Evolutionary conservation across 2,329 filamentous ascomycete genomes (phyloP).

Genomic region (Davidsoniella australis): DNA sequence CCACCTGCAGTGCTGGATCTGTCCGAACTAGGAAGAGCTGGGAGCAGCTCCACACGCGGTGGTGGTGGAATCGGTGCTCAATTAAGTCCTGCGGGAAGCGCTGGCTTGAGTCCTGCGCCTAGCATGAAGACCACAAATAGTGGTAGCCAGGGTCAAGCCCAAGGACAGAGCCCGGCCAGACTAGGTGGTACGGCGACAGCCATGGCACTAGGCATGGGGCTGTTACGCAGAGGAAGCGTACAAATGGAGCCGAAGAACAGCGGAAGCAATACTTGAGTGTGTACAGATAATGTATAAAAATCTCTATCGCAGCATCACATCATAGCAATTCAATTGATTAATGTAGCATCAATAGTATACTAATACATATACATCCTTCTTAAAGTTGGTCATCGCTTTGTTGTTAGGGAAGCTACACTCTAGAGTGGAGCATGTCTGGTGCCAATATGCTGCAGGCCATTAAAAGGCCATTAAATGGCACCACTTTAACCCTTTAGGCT

Average conservation of each 20-base stretch:
- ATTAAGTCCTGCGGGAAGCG: not conserved
- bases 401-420: too few relatives aligned
- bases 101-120: conserved; percentile 15
- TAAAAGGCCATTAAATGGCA: too few relatives aligned
- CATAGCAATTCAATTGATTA: too few relatives aligned
- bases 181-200: conserved; percentile 26
- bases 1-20: conserved; percentile 34
- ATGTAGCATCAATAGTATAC: too few relatives aligned
- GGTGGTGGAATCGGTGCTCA: not conserved
- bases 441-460: too few relatives aligned
- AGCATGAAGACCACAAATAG: conserved; percentile 2
- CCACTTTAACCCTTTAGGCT: too few relatives aligned
- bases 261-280: not conserved
- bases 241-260: conserved; percentile 21
- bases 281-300: not conserved
- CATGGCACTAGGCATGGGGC: conserved; percentile 23
- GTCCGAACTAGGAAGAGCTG: not conserved
- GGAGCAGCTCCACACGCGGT: not conserved
- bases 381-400: too few relatives aligned
- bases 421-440: too few relatives aligned
- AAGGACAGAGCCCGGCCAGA: conserved; percentile 15
- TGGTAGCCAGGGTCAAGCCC: conserved; percentile 15
- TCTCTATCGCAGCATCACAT: too few relatives aligned
- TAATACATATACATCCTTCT: too few relatives aligned
- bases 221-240: conserved; percentile 32